Percentiles rank a stretch among this genome's conserved stretches.
phyloP scores from a whole-genome alignment of 2,329 filamentous ascomycete genomes.

The Talaromyces sp. region DNA sequence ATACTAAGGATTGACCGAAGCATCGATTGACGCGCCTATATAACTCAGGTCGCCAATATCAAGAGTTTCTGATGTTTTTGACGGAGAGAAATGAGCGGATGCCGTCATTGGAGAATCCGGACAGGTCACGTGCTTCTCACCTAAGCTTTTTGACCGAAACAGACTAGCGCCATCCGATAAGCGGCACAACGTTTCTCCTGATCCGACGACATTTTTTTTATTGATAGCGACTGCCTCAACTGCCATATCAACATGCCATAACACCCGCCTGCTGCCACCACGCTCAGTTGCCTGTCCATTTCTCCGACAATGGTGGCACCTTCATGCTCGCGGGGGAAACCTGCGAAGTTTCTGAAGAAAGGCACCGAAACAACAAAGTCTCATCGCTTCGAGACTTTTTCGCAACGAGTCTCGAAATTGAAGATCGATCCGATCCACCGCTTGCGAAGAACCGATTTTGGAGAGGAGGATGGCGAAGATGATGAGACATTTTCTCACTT shows the following conservation, averaged over 20 bases:
- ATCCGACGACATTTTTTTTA: slow-evolving; percentile 22
- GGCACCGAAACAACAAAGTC: slow-evolving; percentile 74
- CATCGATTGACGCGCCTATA: background rate
- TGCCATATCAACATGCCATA: slow-evolving; percentile 27
- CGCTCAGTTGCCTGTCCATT: background rate
- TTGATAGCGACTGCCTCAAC: slow-evolving; percentile 15
- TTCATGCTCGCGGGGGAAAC: slow-evolving; percentile 66
- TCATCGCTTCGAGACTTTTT: slow-evolving; percentile 89
- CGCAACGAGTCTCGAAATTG: slow-evolving; percentile 82
- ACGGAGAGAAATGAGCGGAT: slow-evolving; percentile 9
- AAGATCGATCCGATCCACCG: slow-evolving; percentile 91
- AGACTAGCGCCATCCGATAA: slow-evolving; percentile 17
- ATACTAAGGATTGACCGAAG: too few relatives aligned
- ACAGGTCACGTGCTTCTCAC: slow-evolving; percentile 13
- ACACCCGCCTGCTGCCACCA: slow-evolving; percentile 27
- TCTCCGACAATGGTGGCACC: slow-evolving; percentile 47
- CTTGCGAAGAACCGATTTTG: slow-evolving; percentile 77
- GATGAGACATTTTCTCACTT: slow-evolving; percentile 83
- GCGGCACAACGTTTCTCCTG: slow-evolving; percentile 41
- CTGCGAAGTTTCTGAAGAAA: slow-evolving; percentile 64
- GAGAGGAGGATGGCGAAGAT: slow-evolving; percentile 71
- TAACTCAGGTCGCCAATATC: background rate
- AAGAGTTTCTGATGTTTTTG: background rate
- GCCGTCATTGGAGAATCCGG: slow-evolving; percentile 19
- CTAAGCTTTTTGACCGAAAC: slow-evolving; percentile 13